These are phyloP conservation scores for Alternaria sp. DNA, from an alignment of 2,329 filamentous ascomycete genomes.

Conservation along the genomic window DNA sequence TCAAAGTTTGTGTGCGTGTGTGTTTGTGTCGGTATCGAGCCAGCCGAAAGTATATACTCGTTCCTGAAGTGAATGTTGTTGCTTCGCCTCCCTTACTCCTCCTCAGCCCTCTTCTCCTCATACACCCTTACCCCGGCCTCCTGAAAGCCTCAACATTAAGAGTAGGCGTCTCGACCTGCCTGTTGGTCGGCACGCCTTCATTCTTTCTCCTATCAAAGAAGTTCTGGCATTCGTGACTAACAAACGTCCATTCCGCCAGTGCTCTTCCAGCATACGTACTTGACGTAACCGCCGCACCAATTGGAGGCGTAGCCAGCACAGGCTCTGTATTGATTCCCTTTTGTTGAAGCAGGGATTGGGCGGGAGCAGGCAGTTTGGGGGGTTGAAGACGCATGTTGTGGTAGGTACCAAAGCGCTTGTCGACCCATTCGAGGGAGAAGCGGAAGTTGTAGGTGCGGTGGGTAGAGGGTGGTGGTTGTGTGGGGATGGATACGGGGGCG, in stretches of 20 bases:
- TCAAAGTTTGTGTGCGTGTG: constrained; percentile 10
- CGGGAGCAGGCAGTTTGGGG: constrained; percentile 74
- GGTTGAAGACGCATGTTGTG: constrained; percentile 71
- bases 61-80: not conserved
- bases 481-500: constrained; percentile 8
- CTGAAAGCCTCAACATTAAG: constrained; percentile 71
- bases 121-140: constrained; percentile 48
- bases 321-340: constrained; percentile 42
- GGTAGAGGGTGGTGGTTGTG: constrained; percentile 57
- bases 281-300: constrained; percentile 48
- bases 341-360: constrained; percentile 69
- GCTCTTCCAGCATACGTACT: constrained; percentile 74
- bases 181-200: constrained; percentile 73
- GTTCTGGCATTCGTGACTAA: constrained; percentile 81
- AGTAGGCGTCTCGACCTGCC: constrained; percentile 74
- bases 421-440: constrained; percentile 75
- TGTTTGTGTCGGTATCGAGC: constrained; percentile 27
- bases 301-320: constrained; percentile 45
- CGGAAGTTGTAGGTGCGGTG: constrained; percentile 73
- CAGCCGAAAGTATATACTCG: constrained; percentile 27
- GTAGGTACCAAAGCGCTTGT: constrained; percentile 63
- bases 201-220: constrained; percentile 79
- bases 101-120: not conserved
- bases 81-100: not conserved
- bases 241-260: constrained; percentile 79